Evolutionary conservation across 495 filamentous ascomycete species (phyloP).

Genomic region (Neurospora tetraspora): DNA sequence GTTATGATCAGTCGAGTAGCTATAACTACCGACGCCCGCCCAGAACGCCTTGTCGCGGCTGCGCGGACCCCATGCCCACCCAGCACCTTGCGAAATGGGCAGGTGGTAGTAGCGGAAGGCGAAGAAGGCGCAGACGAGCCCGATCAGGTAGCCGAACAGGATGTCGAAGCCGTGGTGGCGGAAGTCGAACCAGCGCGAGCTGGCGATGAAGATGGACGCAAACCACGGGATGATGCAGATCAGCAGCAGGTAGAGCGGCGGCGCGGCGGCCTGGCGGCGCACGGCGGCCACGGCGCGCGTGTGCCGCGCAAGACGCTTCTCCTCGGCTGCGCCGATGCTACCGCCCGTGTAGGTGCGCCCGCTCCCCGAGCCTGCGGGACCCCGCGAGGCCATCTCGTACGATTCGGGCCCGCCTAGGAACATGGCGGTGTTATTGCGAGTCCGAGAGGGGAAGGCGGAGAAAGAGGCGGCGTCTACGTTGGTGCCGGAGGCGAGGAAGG

Average conservation of each 20-base stretch:
- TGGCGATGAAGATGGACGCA: constrained; percentile 43
- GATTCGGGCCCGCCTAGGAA: constrained; percentile 12
- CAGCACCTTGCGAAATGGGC: constrained; percentile 50
- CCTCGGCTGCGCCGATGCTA: constrained; percentile 11
- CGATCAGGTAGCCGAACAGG: constrained; percentile 63
- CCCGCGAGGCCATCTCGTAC: constrained; percentile 20
- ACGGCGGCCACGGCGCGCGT: constrained; percentile 35
- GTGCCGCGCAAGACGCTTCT: constrained; percentile 33
- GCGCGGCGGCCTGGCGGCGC: constrained; percentile 57
- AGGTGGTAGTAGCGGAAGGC: constrained; percentile 52
- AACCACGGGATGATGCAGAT: constrained; percentile 55
- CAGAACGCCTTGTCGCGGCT: constrained; percentile 47
- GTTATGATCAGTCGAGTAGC: constrained; percentile 32
- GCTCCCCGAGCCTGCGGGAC: constrained; percentile 7
- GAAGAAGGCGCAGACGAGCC: constrained; percentile 37
- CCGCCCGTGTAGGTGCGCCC: constrained; percentile 4
- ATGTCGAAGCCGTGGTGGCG: constrained; percentile 88
- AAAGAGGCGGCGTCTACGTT: constrained; percentile 24
- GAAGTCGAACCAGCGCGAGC: constrained; percentile 66
- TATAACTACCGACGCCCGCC: constrained; percentile 49
- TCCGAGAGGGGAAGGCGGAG: constrained; percentile 42
- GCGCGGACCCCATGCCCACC: constrained; percentile 47
- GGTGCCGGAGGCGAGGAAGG: constrained; percentile 42
- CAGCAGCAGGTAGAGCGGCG: constrained; percentile 57
- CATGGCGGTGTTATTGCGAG: constrained; percentile 8